These are phyloP conservation scores for Hemileia vastatrix DNA, from an alignment of 1,284 basidiomycete species.

Conservation along the genomic window DNA sequence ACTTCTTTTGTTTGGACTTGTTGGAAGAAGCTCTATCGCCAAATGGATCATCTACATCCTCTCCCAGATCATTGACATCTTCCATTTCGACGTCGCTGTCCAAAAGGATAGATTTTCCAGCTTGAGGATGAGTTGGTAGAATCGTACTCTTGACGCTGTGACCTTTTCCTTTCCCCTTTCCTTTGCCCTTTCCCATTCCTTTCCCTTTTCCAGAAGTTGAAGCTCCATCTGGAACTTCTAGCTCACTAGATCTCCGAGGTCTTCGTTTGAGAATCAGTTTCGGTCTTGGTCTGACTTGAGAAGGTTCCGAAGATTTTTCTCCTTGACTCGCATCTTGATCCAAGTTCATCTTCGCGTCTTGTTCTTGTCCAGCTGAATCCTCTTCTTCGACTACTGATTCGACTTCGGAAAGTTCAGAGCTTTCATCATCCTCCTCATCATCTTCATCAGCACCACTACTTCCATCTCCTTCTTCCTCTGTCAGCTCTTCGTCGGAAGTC, in stretches of 20 bases:
- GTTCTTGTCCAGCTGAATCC: not conserved
- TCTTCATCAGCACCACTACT: no score
- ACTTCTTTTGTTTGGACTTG: not conserved
- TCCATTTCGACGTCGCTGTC: conserved; percentile 8
- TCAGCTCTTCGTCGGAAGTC: conserved; percentile 29
- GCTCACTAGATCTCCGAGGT: conserved; percentile 1
- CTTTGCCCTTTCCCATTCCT: conserved; percentile 26
- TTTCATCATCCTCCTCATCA: conserved; percentile 16
- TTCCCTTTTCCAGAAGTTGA: not conserved
- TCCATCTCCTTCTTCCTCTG: conserved; percentile 25
- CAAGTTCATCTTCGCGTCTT: conserved; percentile 40
- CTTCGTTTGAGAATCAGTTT: conserved; percentile 35
- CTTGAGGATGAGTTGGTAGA: conserved; percentile 29
- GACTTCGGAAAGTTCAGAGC: no score
- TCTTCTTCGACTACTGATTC: conserved; percentile 9
- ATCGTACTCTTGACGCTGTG: conserved; percentile 23
- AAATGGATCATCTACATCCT: conserved; percentile 23
- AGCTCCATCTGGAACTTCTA: not conserved
- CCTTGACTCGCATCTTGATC: conserved; percentile 58
- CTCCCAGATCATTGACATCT: not conserved
- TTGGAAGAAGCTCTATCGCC: not conserved
- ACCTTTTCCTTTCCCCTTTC: conserved; percentile 27
- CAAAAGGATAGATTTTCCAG: conserved; percentile 26
- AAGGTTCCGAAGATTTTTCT: no score
- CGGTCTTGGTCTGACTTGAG: conserved; percentile 60